Evolutionary conservation across 352 stramenopile genomes (phyloP).

Genomic region (Pythium coloratum): DNA sequence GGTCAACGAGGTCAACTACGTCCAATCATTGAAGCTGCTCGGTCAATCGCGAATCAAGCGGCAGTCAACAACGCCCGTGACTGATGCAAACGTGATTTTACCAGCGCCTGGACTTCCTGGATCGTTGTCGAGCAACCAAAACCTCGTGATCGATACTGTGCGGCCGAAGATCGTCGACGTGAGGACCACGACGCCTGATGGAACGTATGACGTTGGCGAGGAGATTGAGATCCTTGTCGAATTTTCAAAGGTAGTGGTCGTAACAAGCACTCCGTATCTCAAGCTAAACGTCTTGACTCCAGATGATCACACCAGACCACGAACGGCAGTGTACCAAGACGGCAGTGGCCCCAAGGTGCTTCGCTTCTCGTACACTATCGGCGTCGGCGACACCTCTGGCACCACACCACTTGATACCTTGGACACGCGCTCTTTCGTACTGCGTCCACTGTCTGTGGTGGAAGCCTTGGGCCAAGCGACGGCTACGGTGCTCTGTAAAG

Average conservation of each 20-base stretch:
- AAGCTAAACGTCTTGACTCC: slow-evolving; percentile 46
- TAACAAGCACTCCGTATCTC: slow-evolving; percentile 38
- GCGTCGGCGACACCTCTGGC: slow-evolving; percentile 41
- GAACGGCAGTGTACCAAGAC: slow-evolving; percentile 49
- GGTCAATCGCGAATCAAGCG: slow-evolving; percentile 48
- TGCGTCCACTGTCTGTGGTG: slow-evolving; percentile 36
- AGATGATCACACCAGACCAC: slow-evolving; percentile 16
- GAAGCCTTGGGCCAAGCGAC: slow-evolving; percentile 30
- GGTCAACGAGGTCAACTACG: slow-evolving; percentile 44
- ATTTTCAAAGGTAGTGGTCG: slow-evolving; percentile 58
- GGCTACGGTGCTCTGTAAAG: slow-evolving; percentile 43
- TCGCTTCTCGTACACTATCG: slow-evolving; percentile 52
- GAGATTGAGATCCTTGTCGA: slow-evolving; percentile 47
- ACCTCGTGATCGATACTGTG: slow-evolving; percentile 49
- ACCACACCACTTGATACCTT: slow-evolving; percentile 45
- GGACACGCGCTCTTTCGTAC: slow-evolving; percentile 43
- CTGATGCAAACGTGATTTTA: slow-evolving; percentile 38
- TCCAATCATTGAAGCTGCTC: slow-evolving; percentile 39
- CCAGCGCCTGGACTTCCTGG: slow-evolving; percentile 45
- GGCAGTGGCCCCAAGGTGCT: slow-evolving; percentile 49
- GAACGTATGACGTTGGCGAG: slow-evolving; percentile 68
- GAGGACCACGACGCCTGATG: slow-evolving; percentile 37
- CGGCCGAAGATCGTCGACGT: slow-evolving; percentile 47
- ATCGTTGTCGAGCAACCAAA: slow-evolving; percentile 45
- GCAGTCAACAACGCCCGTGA: slow-evolving; percentile 43